Evolutionary conservation across 768 basidiomycete genomes (phyloP).

Genomic region (Podaxis rugospora): DNA sequence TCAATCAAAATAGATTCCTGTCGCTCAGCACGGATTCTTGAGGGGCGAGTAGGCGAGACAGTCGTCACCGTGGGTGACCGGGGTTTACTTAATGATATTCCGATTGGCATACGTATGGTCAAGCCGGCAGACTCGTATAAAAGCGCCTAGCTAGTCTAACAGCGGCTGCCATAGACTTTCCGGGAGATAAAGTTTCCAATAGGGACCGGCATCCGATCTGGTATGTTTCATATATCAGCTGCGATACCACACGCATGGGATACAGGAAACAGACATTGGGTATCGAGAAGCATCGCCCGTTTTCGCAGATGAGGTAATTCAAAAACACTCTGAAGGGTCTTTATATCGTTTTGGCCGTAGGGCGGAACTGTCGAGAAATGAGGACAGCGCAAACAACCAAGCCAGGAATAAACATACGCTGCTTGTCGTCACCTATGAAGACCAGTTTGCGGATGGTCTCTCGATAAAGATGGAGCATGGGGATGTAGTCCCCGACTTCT

Average conservation of each 20-base stretch:
- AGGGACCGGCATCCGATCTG: constrained; percentile 61
- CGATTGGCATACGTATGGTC: background rate
- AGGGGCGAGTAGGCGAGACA: background rate
- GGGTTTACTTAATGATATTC: background rate
- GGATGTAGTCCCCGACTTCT: constrained; percentile 42
- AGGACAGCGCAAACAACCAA: constrained; percentile 13
- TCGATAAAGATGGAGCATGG: constrained; percentile 31
- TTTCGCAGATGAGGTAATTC: constrained; percentile 46
- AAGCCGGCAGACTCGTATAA: background rate
- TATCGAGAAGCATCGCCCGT: constrained; percentile 45
- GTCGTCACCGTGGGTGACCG: background rate
- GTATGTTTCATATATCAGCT: background rate
- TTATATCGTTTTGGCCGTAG: constrained; percentile 51
- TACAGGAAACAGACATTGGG: constrained; percentile 47
- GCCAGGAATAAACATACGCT: constrained; percentile 21
- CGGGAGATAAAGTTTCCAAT: constrained; percentile 61
- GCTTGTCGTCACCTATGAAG: constrained; percentile 54
- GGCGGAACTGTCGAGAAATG: constrained; percentile 50
- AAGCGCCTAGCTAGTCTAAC: background rate
- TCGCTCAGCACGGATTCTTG: background rate
- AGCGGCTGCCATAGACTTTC: constrained; percentile 49
- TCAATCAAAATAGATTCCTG: background rate
- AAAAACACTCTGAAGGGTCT: constrained; percentile 54
- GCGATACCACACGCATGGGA: background rate
- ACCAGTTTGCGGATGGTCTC: constrained; percentile 35